Conservation (phyloP, 208 protist genomes). For the Leishmania amazonensis region DNA sequence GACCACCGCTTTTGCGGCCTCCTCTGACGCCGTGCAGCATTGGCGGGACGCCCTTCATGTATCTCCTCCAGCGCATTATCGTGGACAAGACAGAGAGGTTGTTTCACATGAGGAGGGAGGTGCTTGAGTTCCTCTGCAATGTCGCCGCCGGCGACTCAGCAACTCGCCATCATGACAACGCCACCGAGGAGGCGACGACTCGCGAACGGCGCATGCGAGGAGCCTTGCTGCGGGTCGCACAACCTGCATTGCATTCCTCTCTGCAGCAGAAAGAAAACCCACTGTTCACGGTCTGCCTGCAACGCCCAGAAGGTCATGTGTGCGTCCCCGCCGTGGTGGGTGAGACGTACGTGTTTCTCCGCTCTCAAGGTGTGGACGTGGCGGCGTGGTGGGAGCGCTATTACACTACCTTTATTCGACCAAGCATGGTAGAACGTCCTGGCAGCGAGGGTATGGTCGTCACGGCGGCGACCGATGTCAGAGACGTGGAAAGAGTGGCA, state of each 20-base stretch:
- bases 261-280: neutral
- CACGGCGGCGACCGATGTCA: neutral
- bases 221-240: neutral
- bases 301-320: slow-evolving; percentile 14
- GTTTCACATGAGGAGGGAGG: neutral
- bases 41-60: slow-evolving; percentile 1
- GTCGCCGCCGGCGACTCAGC: neutral
- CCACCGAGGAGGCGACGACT: neutral
- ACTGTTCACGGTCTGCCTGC: neutral
- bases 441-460: neutral
- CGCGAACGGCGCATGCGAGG: neutral
- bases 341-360: slow-evolving; percentile 16
- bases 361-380: slow-evolving; percentile 11
- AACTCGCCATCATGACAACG: neutral
- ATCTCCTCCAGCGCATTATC: slow-evolving; percentile 21
- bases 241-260: too few species aligned
- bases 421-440: neutral
- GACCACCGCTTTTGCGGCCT: neutral
- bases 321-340: slow-evolving; percentile 13
- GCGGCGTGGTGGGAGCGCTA: slow-evolving; percentile 24
- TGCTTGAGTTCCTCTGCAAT: slow-evolving; percentile 10
- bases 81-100: neutral
- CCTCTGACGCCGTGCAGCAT: slow-evolving; percentile 7
- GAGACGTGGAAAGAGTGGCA: neutral
- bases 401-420: slow-evolving; percentile 7